Evolutionary conservation across 2,329 filamentous ascomycete genomes (phyloP).

Genomic region (Myriosclerotinia scirpicola): DNA sequence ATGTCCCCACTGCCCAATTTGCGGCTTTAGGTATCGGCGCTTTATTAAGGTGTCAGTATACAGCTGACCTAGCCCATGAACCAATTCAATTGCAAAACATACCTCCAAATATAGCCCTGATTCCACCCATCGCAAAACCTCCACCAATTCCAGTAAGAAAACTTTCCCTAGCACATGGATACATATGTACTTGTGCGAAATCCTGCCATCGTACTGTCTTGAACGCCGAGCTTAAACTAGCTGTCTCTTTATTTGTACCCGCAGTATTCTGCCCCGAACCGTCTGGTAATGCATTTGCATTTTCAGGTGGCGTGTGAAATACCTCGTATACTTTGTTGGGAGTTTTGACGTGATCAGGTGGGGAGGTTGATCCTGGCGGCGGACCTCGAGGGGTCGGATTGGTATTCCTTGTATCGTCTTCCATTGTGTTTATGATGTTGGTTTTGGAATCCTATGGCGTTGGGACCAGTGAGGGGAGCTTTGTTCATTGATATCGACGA

Average conservation of each 20-base stretch:
- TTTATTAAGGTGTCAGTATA: slow-evolving; percentile 40
- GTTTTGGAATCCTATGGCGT: background rate
- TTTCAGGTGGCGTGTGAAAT: slow-evolving; percentile 41
- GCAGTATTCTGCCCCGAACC: slow-evolving; percentile 42
- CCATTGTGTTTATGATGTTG: slow-evolving; percentile 35
- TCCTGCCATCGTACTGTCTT: slow-evolving; percentile 67
- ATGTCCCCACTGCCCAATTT: slow-evolving; percentile 83
- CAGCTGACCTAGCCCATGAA: background rate
- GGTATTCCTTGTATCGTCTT: slow-evolving; percentile 42
- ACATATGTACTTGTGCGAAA: slow-evolving; percentile 70
- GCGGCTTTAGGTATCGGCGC: slow-evolving; percentile 65
- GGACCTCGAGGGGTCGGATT: slow-evolving; percentile 36
- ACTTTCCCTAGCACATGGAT: slow-evolving; percentile 81
- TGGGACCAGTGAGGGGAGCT: slow-evolving; percentile 15
- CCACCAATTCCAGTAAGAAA: slow-evolving; percentile 79
- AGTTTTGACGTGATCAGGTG: slow-evolving; percentile 41
- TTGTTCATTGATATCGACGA: slow-evolving; percentile 9
- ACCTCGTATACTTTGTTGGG: slow-evolving; percentile 45
- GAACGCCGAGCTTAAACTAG: slow-evolving; percentile 61
- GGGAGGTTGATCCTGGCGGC: slow-evolving; percentile 42
- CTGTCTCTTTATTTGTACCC: slow-evolving; percentile 35
- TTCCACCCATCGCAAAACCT: slow-evolving; percentile 72
- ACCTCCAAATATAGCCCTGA: slow-evolving; percentile 77
- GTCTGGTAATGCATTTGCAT: slow-evolving; percentile 40
- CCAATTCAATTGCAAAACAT: slow-evolving; percentile 32